Base-by-base conservation (phyloP, 2,329 filamentous ascomycete genomes). In the Daldinia eschscholtzii region DNA sequence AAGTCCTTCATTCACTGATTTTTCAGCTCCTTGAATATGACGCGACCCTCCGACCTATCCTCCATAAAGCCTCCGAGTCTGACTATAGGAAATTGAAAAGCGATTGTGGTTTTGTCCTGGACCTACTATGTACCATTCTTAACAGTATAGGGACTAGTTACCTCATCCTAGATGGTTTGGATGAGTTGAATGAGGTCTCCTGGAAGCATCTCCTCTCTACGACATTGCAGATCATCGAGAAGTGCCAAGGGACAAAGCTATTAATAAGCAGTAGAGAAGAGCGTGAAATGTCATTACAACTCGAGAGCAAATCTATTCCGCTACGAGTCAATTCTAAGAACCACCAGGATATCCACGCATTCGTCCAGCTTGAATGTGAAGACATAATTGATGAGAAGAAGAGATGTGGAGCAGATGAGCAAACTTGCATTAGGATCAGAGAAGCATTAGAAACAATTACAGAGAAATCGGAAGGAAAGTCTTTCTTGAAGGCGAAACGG, bases 231-330 rank as follows among this genome's bases (percentile, higher is more conserved):
- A 46, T 69, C 30, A 60, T 33, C 9, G 20, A 66, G 26, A 63
- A n/a, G 7, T 69, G 63, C 15, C 55, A 55, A 9, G 59, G 63
- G 57, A 61, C 56, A 10, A 69, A 69, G 23, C 30, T 69, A 3
- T 62, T 69, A 9, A 60, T 69, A 7, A 69, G 66, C 26, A 69
- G 66, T 26, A 60, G 66, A 44, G 63, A 66, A 41, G 66, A 69
- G 3, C 58, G 59, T 4, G 56, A 50, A 35, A 69, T 69, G 9
- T 52, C 58, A 6, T 10, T 66, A 12, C 63, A n/a, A 6, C 23
- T 66, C 5, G 37, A 18, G 1, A 37, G 26, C 12, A 63, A 63
- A 44, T 50, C 35, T n/a, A 35, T 41, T 20, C 35, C 50, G 41
- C 41, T 69, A n/a, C 62, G 59, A 13, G 37, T 69, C 6, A 59